Evolutionary conservation across 352 stramenopile genomes (phyloP), one percentile per base, ranked within the genome.

Genomic region (Globisporangium takayamanum): DNA sequence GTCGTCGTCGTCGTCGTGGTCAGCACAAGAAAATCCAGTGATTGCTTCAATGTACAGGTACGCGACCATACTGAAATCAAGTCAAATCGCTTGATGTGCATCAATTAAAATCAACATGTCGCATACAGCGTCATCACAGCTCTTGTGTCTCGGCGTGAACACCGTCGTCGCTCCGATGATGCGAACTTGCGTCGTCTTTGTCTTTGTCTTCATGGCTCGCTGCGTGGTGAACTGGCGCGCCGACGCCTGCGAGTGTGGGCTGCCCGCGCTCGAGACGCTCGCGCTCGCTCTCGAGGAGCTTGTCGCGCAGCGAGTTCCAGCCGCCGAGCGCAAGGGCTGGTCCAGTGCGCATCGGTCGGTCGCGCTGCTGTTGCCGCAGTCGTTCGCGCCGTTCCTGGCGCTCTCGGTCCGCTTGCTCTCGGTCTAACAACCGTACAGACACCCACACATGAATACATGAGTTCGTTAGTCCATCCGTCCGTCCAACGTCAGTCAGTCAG

Each of bases 291-390:
- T 60, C 60, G 26, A 66, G 53, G 11, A 66, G 54, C 22, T 60
- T 60, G 54, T 60, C 60, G 2, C 60, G 60, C 36, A 66, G 39
- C 48, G 53, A 60, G 39, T 60, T 66, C 60, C 60, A 66, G 14
- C 37, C 60, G 12, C 25, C 49, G 39, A 66, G 49, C 1, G 37
- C 37, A n/a, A 66, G 53, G 2, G 49, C 36, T 16, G 60, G 60
- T 0, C 60, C 60, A 1, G 60, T 57, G 22, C 53, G 58, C 14
- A 42, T 37, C 36, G 41, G 37, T 30, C 25, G 50, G 10, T 16
- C 37, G 45, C 39, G 15, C 28, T 47, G 50, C 42, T 39, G 41
- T 5, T 33, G 39, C 20, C 28, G 50, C 15, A 37, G 57, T 1
- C 22, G 49, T 28, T 55, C 42, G 45, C 44, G 45, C 5, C 30